phyloP scores from a whole-genome alignment of 208 protist species.

The Blastocrithidia nonstop region DNA sequence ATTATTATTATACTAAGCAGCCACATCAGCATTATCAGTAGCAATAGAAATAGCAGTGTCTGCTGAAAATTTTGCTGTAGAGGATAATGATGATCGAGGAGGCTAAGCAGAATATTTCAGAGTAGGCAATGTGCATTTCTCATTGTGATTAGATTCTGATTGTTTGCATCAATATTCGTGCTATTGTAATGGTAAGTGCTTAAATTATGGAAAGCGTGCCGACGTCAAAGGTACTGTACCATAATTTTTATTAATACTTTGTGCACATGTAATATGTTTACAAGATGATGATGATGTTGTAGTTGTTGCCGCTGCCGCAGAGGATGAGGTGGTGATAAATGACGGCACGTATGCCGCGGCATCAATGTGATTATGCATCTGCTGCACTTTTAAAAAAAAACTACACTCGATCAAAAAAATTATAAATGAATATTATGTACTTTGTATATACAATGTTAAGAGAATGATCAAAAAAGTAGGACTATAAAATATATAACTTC shows the following conservation, averaged over 20 bases:
- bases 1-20: no score
- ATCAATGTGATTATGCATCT: slow-evolving; percentile 19
- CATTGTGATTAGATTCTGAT: no score
- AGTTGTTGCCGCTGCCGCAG: neutral
- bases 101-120: no score
- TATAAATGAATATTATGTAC: slow-evolving; percentile 6
- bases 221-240: no score
- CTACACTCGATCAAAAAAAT: neutral
- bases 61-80: neutral
- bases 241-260: no score
- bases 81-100: no score
- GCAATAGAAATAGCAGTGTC: neutral
- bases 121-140: no score
- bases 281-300: neutral
- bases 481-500: slow-evolving; percentile 1
- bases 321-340: neutral
- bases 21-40: no score
- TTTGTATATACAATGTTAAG: slow-evolving; percentile 4
- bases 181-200: neutral
- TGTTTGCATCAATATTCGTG: neutral
- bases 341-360: slow-evolving; percentile 9
- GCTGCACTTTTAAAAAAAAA: neutral
- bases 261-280: neutral
- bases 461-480: slow-evolving; percentile 2
- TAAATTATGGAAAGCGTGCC: no score